These are phyloP conservation scores for Debaryomyces psychrophilus DNA, from an alignment of 1,139 yeast genomes.

Conservation along the genomic window DNA sequence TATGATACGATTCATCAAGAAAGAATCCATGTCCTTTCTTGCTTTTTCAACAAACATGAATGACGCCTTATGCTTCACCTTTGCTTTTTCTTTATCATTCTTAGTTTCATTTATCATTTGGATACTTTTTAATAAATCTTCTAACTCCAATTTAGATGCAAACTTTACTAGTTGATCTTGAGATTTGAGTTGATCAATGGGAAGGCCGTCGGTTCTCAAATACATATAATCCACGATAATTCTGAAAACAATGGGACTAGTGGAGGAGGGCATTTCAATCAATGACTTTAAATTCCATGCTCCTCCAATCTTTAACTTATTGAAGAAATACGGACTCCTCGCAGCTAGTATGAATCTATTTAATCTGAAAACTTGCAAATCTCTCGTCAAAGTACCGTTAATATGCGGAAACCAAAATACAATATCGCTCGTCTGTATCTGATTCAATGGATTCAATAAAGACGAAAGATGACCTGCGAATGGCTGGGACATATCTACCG, in stretches of 20 bases:
- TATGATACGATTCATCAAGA: slow-evolving; percentile 45
- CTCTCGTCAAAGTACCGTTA: slow-evolving; percentile 18
- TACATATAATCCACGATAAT: slow-evolving; percentile 56
- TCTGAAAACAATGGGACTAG: slow-evolving; percentile 33
- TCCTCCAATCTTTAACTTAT: slow-evolving; percentile 24
- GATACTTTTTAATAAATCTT: slow-evolving; percentile 38
- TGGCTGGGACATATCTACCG: slow-evolving; percentile 70
- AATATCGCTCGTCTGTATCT: slow-evolving; percentile 41
- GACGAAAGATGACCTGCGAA: slow-evolving; percentile 71
- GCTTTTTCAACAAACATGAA: slow-evolving; percentile 50
- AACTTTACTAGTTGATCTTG: slow-evolving; percentile 31
- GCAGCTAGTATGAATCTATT: slow-evolving; percentile 48
- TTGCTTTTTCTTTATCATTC: slow-evolving; percentile 36
- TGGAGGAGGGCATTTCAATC: slow-evolving; percentile 26
- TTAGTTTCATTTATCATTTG: slow-evolving; percentile 18
- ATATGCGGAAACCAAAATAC: slow-evolving; percentile 29
- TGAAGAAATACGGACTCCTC: slow-evolving; percentile 34
- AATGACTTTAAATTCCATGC: slow-evolving; percentile 29
- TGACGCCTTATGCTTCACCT: slow-evolving; percentile 48
- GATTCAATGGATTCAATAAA: slow-evolving; percentile 37
- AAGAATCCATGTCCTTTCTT: slow-evolving; percentile 43
- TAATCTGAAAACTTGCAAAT: slow-evolving; percentile 25
- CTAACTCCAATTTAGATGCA: slow-evolving; percentile 39
- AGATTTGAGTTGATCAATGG: slow-evolving; percentile 29
- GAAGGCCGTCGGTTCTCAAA: slow-evolving; percentile 38